Conservation (phyloP, 768 basidiomycete species). For the Cubamyces lactineus region DNA sequence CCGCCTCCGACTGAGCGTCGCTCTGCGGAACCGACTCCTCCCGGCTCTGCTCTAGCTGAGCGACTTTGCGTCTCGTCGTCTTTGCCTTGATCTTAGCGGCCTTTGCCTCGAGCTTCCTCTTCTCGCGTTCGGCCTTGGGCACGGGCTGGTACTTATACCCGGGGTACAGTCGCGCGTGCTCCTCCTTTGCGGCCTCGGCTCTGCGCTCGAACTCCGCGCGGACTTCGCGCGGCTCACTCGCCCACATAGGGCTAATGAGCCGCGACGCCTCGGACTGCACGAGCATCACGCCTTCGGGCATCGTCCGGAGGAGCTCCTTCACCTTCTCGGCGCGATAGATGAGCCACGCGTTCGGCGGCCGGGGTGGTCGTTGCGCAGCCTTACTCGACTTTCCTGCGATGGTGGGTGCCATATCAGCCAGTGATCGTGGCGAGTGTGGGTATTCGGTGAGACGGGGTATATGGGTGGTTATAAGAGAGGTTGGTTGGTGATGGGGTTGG, state of each 20-base stretch:
- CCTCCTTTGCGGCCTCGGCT: background rate
- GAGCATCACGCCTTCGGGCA: background rate
- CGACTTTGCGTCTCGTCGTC: too few relatives aligned
- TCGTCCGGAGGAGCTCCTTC: background rate
- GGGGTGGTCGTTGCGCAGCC: background rate
- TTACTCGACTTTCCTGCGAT: background rate
- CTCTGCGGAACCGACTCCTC: too few relatives aligned
- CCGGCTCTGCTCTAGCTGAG: too few relatives aligned
- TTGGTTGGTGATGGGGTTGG: too few relatives aligned
- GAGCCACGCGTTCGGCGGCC: constrained; percentile 3
- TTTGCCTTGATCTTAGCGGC: constrained; percentile 1
- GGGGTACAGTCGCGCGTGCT: background rate
- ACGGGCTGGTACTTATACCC: background rate
- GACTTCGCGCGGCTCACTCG: background rate
- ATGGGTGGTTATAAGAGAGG: too few relatives aligned
- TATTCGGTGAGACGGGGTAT: too few relatives aligned
- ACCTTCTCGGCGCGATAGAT: constrained; percentile 1
- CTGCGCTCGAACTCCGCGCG: background rate
- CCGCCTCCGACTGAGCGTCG: too few relatives aligned
- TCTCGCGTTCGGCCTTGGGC: background rate
- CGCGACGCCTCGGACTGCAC: background rate
- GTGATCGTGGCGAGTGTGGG: background rate
- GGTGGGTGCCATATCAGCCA: background rate
- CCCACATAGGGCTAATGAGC: background rate
- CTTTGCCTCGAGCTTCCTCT: constrained; percentile 1